phyloP scores from a whole-genome alignment of 1,284 basidiomycete genomes.

The Retiboletus flavoniger region DNA sequence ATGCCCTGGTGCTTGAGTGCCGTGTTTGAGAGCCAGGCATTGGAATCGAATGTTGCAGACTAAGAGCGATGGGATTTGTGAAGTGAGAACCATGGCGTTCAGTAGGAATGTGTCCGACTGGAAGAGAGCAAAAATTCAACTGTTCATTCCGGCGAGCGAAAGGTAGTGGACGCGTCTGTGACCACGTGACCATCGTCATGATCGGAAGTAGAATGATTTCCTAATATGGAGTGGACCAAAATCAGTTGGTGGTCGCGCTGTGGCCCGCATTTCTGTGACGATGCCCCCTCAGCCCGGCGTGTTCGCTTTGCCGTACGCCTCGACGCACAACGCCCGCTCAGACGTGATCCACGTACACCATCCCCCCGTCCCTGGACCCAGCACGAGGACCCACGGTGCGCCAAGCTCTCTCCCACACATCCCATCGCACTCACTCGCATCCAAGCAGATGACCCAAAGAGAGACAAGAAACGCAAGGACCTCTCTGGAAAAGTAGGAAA shows the following conservation, averaged over 20 bases:
- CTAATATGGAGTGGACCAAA: conserved; percentile 16
- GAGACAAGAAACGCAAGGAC: conserved; percentile 65
- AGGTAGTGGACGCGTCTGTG: no score
- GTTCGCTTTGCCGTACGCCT: conserved; percentile 47
- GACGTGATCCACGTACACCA: conserved; percentile 35
- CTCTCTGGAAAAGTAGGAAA: conserved; percentile 64
- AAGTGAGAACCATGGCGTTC: no score
- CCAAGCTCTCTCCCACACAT: neutral
- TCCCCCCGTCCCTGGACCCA: conserved; percentile 38
- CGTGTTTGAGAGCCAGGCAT: conserved; percentile 22
- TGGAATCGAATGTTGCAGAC: conserved; percentile 9
- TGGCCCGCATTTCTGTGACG: neutral
- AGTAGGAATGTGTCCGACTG: neutral
- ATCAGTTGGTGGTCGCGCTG: conserved; percentile 1
- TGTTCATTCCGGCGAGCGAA: no score
- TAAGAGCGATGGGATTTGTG: neutral
- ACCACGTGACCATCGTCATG: conserved; percentile 26
- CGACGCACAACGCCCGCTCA: conserved; percentile 42
- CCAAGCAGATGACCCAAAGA: conserved; percentile 43
- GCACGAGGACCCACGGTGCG: conserved; percentile 42
- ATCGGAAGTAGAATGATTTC: conserved; percentile 18
- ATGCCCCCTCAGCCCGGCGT: conserved; percentile 57
- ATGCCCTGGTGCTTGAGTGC: conserved; percentile 29
- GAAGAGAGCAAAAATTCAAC: no score
- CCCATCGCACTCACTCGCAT: conserved; percentile 10